phyloP scores from a whole-genome alignment of 2,329 filamentous ascomycete species.

The Clarireedia paspali region DNA sequence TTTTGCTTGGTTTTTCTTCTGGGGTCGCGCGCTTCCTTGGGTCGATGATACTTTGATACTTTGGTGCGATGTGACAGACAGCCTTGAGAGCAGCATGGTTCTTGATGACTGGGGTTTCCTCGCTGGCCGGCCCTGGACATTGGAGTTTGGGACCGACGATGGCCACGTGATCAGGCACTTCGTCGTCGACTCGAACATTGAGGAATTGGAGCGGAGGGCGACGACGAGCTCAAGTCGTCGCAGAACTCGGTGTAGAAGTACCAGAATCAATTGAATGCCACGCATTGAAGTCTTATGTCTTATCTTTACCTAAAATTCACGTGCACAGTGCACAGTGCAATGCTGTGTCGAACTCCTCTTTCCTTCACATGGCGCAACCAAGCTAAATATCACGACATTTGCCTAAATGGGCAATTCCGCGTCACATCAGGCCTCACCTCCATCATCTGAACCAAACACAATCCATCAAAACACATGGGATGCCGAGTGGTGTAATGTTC shows the following conservation, averaged over 20 bases:
- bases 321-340: neutral
- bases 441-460: neutral
- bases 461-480: neutral
- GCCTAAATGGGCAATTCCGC: constrained; percentile 12
- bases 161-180: neutral
- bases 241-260: neutral
- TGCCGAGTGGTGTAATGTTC: neutral
- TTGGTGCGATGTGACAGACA: neutral
- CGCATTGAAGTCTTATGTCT: too few relatives aligned
- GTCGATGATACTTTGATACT: neutral
- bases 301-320: neutral
- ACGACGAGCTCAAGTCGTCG: neutral
- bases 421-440: constrained; percentile 13
- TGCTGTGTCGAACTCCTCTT: neutral
- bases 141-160: neutral
- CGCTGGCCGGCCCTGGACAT: neutral
- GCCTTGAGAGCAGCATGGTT: neutral
- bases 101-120: neutral
- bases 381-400: constrained; percentile 18
- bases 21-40: neutral
- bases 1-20: neutral
- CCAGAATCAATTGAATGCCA: neutral
- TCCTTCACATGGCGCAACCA: neutral
- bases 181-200: neutral
- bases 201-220: neutral